phyloP scores from a whole-genome alignment of 1,284 basidiomycete species.

The Inonotus obliquus region DNA sequence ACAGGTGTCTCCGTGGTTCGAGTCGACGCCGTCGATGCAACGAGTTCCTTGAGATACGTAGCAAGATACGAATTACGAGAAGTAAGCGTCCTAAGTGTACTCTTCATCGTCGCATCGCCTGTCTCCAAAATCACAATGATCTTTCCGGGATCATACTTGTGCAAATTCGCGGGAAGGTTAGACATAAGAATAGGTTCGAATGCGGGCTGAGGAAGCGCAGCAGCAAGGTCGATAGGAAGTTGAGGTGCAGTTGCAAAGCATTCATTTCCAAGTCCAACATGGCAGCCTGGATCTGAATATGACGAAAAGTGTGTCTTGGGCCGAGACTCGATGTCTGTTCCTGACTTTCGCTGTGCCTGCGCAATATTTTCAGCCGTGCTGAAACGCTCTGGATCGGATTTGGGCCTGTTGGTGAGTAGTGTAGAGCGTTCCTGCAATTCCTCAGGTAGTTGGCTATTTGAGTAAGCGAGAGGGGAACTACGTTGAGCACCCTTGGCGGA shows the following conservation, averaged over 20 bases:
- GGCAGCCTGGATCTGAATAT: not conserved
- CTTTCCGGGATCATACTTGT: constrained; percentile 67
- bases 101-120: constrained; percentile 56
- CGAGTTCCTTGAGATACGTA: constrained; percentile 48
- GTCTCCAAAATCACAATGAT: constrained; percentile 80
- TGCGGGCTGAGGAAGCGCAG: constrained; percentile 33
- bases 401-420: not conserved
- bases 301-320: not conserved
- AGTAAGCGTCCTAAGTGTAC: constrained; percentile 57
- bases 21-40: constrained; percentile 27
- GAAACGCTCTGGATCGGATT: not conserved
- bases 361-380: not conserved
- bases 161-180: constrained; percentile 55
- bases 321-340: not conserved
- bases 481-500: not conserved
- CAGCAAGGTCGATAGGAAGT: constrained; percentile 12
- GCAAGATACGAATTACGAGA: constrained; percentile 65
- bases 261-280: constrained; percentile 3
- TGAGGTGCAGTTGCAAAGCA: constrained; percentile 15
- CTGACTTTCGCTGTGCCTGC: not conserved
- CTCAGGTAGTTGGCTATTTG: not conserved
- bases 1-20: constrained; percentile 17
- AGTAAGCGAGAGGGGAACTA: constrained; percentile 4
- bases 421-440: not conserved
- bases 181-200: constrained; percentile 67